Evolutionary conservation across 2,329 filamentous ascomycete genomes (phyloP), one percentile per base, ranked within the genome.

Genomic region (Sporothrix inflata): DNA sequence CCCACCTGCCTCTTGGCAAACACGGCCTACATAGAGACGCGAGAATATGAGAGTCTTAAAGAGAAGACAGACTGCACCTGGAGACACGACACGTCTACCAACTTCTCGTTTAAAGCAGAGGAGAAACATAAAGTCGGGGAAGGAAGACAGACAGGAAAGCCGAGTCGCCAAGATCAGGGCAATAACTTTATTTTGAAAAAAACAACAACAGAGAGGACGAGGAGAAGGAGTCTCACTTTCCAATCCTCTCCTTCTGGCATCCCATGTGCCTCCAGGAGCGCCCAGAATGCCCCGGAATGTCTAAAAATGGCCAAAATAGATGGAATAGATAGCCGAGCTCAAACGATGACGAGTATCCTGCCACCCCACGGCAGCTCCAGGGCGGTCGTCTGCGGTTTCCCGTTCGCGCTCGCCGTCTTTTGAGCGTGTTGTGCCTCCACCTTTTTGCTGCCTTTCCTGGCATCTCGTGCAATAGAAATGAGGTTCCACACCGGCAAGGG

Each of bases 271-370:
- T 34, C 30, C 14, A 21, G 24, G 53, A 16, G 11, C 30, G 53
- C 24, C 53, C 53, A 27, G 53, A 16, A 30, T 5, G 24, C 24
- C 49, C 24, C 24, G 24, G 14, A 47, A 55, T 40, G 19, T 65
- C 69, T 42, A 42, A 53, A 51, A 47, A 27, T 38, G 42, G n/a
- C 38, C n/a, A 60, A 34, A 51, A 57, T 45, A n/a, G 21, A 53
- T 66, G 55, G 65, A 60, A 68, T 60, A 67, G 61, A 51, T 71
- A 68, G 61, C 61, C 51, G 38, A 57, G 61, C 70, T 67, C 9
- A 38, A 66, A 34, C 24, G 38, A 68, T 68, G 70, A 71, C 61
- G 70, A 67, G 57, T 12, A 45, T 71, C 61, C 57, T 40, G 40
- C 34, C 34, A 55, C 24, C 69, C 47, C 30, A 19, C 57, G 45